These are phyloP conservation scores for Nymphaea thermarum DNA, from an alignment of 164 flowering plant species.

Conservation along the genomic window DNA sequence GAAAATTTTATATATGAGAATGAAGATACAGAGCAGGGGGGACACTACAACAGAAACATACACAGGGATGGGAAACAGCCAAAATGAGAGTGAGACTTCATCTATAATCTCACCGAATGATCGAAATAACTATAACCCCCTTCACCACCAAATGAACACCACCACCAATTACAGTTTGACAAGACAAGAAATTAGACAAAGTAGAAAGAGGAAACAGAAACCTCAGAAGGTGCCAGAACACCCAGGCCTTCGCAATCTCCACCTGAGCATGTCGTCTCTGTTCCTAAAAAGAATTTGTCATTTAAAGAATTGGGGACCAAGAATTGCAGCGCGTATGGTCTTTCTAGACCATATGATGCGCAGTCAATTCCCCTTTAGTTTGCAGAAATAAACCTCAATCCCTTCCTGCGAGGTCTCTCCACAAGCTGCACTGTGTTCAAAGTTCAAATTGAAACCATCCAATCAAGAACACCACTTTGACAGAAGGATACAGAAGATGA, in stretches of 20 bases:
- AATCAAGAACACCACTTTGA: slow-evolving; percentile 48
- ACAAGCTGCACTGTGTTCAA: not conserved
- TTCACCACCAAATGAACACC: too few species aligned
- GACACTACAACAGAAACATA: too few species aligned
- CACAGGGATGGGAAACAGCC: too few species aligned
- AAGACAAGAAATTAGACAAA: too few species aligned
- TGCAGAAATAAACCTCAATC: not conserved
- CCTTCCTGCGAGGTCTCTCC: not conserved
- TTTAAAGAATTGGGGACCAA: not conserved
- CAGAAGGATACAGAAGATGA: slow-evolving; percentile 61
- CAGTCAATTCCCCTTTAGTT: not conserved
- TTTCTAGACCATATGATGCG: not conserved
- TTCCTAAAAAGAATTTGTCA: too few species aligned
- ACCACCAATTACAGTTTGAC: too few species aligned
- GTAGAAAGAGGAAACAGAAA: too few species aligned
- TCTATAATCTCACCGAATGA: too few species aligned
- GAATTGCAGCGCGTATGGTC: not conserved
- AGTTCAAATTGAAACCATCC: not conserved
- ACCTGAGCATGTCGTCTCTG: not conserved
- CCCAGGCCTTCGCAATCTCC: not conserved
- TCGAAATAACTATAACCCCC: too few species aligned
- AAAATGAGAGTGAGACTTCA: too few species aligned
- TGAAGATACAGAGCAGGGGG: too few species aligned
- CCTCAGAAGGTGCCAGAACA: not conserved
- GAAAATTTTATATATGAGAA: too few species aligned